Evolutionary conservation across 345 rosid genomes (phyloP).

Genomic region (Rubroshorea leprosula): DNA sequence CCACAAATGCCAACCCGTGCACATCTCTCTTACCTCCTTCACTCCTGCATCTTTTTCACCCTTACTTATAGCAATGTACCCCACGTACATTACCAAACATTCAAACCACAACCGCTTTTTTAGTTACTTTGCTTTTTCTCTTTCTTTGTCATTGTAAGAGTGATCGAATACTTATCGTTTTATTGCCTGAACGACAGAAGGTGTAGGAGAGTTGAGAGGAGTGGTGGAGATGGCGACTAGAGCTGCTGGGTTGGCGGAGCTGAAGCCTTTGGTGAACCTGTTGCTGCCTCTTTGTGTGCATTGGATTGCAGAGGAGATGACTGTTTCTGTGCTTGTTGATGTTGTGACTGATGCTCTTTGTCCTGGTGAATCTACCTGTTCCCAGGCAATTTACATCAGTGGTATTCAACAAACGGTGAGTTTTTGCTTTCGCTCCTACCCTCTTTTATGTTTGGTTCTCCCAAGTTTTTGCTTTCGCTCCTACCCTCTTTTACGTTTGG

Average conservation of each 20-base stretch:
- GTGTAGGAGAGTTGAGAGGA: neutral
- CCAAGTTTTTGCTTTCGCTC: slow-evolving; percentile 11
- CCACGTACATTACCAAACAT: neutral
- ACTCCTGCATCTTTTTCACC: neutral
- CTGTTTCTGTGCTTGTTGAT: slow-evolving; percentile 59
- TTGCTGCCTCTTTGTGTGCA: slow-evolving; percentile 44
- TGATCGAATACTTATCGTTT: neutral
- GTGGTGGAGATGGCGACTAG: neutral
- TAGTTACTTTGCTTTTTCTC: neutral
- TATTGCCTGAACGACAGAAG: neutral
- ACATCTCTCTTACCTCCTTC: neutral
- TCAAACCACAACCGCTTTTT: neutral
- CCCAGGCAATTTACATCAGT: slow-evolving; percentile 43
- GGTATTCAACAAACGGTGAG: slow-evolving; percentile 55
- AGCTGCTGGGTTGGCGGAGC: slow-evolving; percentile 22
- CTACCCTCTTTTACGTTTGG: neutral
- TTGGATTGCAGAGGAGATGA: slow-evolving; percentile 57
- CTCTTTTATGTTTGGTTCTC: neutral
- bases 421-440: slow-evolving; percentile 6
- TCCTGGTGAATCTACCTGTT: slow-evolving; percentile 40
- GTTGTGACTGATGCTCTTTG: slow-evolving; percentile 44
- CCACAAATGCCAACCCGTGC: slow-evolving; percentile 18
- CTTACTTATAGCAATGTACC: neutral
- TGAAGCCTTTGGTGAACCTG: slow-evolving; percentile 40
- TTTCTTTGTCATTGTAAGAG: neutral